A percentile compares a stretch with the other conserved stretches of the same genome.
Conservation (phyloP, 208 protist genomes). For the Wallacemonas rigidus region DNA sequence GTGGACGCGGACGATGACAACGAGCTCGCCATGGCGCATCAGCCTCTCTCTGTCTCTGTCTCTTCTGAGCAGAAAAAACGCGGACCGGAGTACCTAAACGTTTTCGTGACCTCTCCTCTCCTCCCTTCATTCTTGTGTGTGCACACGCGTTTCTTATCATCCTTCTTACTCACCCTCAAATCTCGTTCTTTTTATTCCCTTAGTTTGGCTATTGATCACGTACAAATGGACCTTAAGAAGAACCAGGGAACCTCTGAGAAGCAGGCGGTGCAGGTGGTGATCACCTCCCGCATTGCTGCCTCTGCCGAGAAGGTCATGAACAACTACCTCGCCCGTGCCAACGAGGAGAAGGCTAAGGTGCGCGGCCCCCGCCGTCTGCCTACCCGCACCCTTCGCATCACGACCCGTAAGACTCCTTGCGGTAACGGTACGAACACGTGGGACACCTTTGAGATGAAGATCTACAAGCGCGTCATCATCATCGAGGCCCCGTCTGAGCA, state of each 20-base stretch:
- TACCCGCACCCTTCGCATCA: conserved; percentile 98
- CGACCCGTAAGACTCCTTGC: conserved; percentile 99
- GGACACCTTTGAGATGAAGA: conserved; percentile 99
- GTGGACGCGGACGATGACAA: too few relatives aligned
- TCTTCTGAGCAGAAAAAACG: too few relatives aligned
- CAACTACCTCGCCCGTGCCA: conserved; percentile 94
- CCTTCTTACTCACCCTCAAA: conserved; percentile 3
- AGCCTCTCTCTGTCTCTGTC: too few relatives aligned
- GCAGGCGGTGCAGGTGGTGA: conserved; percentile 97
- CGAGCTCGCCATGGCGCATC: too few relatives aligned
- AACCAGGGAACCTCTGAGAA: conserved; percentile 51
- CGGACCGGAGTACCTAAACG: too few relatives aligned
- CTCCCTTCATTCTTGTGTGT: not conserved
- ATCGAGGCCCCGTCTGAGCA: conserved; percentile 90
- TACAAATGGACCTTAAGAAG: conserved; percentile 85
- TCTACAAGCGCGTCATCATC: conserved; percentile 99
- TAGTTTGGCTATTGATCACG: conserved; percentile 67
- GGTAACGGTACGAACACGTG: conserved; percentile 99
- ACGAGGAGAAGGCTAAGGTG: conserved; percentile 95
- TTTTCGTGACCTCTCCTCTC: not conserved
- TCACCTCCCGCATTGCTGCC: conserved; percentile 96
- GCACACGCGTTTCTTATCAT: conserved; percentile 3
- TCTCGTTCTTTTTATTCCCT: not conserved
- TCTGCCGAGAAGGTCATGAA: conserved; percentile 97
- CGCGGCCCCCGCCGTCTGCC: conserved; percentile 98